Conservation (phyloP, 768 basidiomycete species). For the Lentinula edodes region DNA sequence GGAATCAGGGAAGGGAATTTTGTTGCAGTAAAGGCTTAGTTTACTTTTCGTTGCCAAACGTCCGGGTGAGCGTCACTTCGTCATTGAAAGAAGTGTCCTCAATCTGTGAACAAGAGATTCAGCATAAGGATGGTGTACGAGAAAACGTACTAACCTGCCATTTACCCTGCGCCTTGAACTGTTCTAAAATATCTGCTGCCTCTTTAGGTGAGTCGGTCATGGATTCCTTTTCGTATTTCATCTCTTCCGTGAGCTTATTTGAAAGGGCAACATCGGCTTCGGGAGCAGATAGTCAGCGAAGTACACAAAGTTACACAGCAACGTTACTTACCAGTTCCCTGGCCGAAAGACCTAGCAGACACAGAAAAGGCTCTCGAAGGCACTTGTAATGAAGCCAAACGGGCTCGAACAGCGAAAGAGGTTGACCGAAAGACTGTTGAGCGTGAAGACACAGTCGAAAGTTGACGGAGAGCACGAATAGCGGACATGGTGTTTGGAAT, state of each 20-base stretch:
- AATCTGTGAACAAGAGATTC: constrained; percentile 41
- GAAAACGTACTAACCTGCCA: constrained; percentile 65
- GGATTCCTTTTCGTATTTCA: constrained; percentile 78
- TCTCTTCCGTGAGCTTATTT: constrained; percentile 74
- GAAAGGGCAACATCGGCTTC: constrained; percentile 71
- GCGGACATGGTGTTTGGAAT: constrained; percentile 46
- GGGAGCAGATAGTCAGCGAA: background rate
- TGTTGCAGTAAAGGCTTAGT: constrained; percentile 20
- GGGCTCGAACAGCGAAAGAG: constrained; percentile 21
- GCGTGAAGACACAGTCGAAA: constrained; percentile 35
- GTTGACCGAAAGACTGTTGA: constrained; percentile 23
- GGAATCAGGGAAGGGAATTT: background rate
- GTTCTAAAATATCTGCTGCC: constrained; percentile 79
- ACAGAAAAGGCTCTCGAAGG: constrained; percentile 39
- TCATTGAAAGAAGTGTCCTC: constrained; percentile 68
- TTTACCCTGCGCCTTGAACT: constrained; percentile 65
- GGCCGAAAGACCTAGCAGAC: constrained; percentile 35
- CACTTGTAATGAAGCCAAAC: constrained; percentile 21
- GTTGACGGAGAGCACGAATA: constrained; percentile 54
- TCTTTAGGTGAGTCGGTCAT: constrained; percentile 24
- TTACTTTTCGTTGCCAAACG: constrained; percentile 87
- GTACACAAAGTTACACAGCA: constrained; percentile 11
- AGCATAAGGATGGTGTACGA: background rate
- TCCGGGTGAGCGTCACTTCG: constrained; percentile 76
- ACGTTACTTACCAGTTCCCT: constrained; percentile 37